A percentile compares a stretch with the other conserved stretches of the same genome.
Conservation (phyloP, 257 asterid genomes). For the Linderniella brevidens region DNA sequence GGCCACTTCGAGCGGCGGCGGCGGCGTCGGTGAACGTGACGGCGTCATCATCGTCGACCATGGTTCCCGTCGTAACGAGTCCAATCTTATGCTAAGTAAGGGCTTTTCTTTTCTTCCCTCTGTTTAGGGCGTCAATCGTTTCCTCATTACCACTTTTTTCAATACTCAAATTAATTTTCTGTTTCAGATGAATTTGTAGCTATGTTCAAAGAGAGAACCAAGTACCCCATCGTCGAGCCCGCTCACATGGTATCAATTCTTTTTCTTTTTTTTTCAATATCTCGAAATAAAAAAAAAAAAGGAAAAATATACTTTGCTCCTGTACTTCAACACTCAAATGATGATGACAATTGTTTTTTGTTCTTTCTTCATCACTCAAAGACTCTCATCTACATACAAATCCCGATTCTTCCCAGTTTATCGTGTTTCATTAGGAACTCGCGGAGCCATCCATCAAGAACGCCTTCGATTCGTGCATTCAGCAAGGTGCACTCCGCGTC, state of each 20-base stretch:
- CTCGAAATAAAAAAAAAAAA: too few species aligned
- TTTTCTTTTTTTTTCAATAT: too few species aligned
- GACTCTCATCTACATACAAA: too few species aligned
- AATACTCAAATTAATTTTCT: not conserved
- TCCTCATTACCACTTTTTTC: not conserved
- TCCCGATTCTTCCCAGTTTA: not conserved
- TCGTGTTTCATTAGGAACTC: conserved; percentile 39
- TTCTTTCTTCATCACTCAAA: too few species aligned
- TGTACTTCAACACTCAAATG: too few species aligned
- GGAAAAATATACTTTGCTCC: too few species aligned
- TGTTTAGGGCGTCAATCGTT: not conserved
- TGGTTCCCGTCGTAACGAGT: conserved; percentile 83
- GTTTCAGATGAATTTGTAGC: conserved; percentile 69
- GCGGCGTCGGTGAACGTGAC: conserved; percentile 41
- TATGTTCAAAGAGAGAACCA: conserved; percentile 68
- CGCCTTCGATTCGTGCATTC: conserved; percentile 70
- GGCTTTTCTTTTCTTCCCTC: not conserved
- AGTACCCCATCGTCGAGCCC: conserved; percentile 78
- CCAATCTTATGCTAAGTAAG: conserved; percentile 90
- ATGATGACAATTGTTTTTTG: too few species aligned
- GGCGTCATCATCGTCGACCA: conserved; percentile 90
- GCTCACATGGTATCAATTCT: conserved; percentile 71
- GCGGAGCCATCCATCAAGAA: conserved; percentile 87
- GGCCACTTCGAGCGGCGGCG: conserved; percentile 56
- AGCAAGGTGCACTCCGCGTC: conserved; percentile 69